These are phyloP conservation scores for Neoascochyta sp. DNA, from an alignment of 2,329 filamentous ascomycete genomes.

Conservation along the genomic window DNA sequence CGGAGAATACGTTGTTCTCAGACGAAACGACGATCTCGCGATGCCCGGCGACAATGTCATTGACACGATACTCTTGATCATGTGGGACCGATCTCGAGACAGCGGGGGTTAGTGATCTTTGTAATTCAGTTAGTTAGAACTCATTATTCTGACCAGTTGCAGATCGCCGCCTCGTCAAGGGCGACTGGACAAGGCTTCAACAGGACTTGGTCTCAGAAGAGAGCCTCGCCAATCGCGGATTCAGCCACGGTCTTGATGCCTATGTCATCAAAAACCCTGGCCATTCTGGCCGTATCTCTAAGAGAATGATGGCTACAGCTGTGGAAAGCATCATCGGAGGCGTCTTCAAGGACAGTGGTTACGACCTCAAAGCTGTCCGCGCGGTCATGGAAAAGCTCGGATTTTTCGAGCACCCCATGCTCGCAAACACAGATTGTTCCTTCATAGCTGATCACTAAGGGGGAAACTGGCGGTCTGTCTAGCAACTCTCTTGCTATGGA, in stretches of 20 bases:
- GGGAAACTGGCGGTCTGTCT: slow-evolving; percentile 1
- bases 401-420: slow-evolving; percentile 1
- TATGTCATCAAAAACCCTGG: background rate
- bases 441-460: background rate
- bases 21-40: slow-evolving; percentile 12
- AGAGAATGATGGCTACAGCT: slow-evolving; percentile 1
- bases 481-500: slow-evolving; percentile 1
- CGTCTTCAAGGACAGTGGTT: background rate
- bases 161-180: background rate
- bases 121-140: slow-evolving; percentile 5
- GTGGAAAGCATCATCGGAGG: slow-evolving; percentile 3
- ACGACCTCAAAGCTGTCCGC: background rate
- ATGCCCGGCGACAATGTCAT: slow-evolving; percentile 10
- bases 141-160: too few relatives aligned
- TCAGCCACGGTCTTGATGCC: background rate
- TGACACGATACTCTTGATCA: slow-evolving; percentile 5
- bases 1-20: too few relatives aligned
- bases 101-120: too few relatives aligned
- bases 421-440: background rate
- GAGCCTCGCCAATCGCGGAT: background rate
- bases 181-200: background rate
- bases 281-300: background rate
- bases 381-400: background rate
- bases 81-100: slow-evolving; percentile 9
- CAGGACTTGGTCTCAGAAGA: background rate